Base-by-base conservation (phyloP, 768 basidiomycete species). In the Auriscalpium vulgare region DNA sequence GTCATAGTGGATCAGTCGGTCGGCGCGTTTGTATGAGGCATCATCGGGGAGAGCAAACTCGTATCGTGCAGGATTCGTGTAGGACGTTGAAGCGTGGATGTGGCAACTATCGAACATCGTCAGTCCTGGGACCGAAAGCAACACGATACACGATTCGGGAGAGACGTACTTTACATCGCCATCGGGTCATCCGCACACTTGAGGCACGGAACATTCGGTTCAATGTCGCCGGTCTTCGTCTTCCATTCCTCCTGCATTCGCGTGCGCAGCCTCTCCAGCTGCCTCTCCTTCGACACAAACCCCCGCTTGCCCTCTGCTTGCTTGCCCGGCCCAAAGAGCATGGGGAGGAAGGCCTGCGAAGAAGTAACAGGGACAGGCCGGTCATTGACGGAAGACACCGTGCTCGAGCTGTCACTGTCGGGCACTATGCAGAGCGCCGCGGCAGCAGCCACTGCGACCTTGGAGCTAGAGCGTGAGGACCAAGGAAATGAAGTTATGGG, bases 281-380 rank as follows among this genome's bases (percentile, higher is more conserved):
- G 89, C 60, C 73, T 78, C 63, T 84, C 78, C 66, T 78, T 84
- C 29, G 83, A 76, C 48, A 87, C 83, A 65, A 75, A 87, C 10
- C 56, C 59, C n/a, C 59, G 56, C 55, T 70, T 69, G 58, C 71
- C 63, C 54, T 58, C 48, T 44, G 44, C 49, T 46, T 61, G 44
- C 58, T 48, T 56, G 37, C 43, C 47, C 48, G 19, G 47, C 54
- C 50, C 34, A 37, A 59, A 51, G 36, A 51, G 53, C 40, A 61
- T 54, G 10, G 61, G 34, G 38, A 52, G 52, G 51, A 59, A 55
- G 43, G 57, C 52, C 53, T 50, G 50, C 50, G 54, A 38, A 29
- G 54, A 10, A 14, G 59, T 19, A 13, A 51, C 19, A 58, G 54
- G 60, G 56, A 44, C 60, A 55, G 19, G 57, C 36, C 37, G 59